Percentiles rank a stretch among this genome's conserved stretches.
These are phyloP conservation scores for Coniosporium tulheliwenetii DNA, from an alignment of 2,329 filamentous ascomycete genomes.

Conservation along the genomic window DNA sequence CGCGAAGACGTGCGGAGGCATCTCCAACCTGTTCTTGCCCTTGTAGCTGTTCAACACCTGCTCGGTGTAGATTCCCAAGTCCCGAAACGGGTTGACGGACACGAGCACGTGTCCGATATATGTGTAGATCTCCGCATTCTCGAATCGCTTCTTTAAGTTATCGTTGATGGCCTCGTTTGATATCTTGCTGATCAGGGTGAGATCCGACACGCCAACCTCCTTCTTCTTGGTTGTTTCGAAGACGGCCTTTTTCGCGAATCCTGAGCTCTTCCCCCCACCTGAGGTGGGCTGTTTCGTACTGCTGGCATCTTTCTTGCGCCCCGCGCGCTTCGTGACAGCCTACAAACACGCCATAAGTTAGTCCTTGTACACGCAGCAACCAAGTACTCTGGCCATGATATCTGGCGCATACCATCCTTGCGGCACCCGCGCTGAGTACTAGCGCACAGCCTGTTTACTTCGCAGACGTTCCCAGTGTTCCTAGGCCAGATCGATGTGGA, in stretches of 20 bases:
- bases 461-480: too few species aligned
- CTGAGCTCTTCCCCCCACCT: constrained; percentile 40
- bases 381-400: too few species aligned
- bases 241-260: constrained; percentile 70
- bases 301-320: constrained; percentile 38
- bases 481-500: too few species aligned
- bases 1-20: constrained; percentile 90
- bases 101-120: constrained; percentile 99
- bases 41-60: constrained; percentile 83
- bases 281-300: constrained; percentile 17
- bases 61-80: constrained; percentile 93
- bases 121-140: constrained; percentile 96
- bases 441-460: too few species aligned
- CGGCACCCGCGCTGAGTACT: too few species aligned
- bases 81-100: constrained; percentile 94
- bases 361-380: too few species aligned
- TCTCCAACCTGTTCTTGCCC: constrained; percentile 91
- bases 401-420: too few species aligned
- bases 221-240: constrained; percentile 98
- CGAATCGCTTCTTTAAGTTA: constrained; percentile 94
- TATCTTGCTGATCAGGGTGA: constrained; percentile 95
- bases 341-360: constrained; percentile 8
- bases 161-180: constrained; percentile 99
- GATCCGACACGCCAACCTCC: constrained; percentile 94
- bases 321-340: constrained; percentile 42